Conservation (phyloP, 768 basidiomycete genomes). For the Inosperma sp. region DNA sequence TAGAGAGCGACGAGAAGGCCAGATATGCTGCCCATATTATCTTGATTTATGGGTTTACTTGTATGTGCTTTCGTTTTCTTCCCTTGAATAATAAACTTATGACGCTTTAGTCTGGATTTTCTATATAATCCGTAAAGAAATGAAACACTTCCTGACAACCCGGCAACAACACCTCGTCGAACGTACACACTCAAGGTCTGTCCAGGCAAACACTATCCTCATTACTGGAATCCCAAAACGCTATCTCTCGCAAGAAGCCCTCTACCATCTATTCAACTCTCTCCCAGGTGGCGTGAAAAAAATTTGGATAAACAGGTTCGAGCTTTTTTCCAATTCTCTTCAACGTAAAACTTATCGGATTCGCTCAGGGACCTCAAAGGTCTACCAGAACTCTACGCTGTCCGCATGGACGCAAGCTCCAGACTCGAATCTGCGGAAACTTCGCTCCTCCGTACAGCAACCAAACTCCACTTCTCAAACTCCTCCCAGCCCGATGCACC, state of each 20-base stretch:
- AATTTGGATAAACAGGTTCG: conserved; percentile 87
- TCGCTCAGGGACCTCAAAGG: conserved; percentile 69
- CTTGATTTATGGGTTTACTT: conserved; percentile 71
- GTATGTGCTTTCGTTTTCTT: conserved; percentile 39
- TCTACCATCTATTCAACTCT: conserved; percentile 66
- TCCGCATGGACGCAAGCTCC: conserved; percentile 62
- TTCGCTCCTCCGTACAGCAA: conserved; percentile 65
- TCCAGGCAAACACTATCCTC: conserved; percentile 88
- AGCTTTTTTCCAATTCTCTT: neutral
- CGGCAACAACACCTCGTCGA: conserved; percentile 83
- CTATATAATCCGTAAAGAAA: conserved; percentile 76
- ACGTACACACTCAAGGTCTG: conserved; percentile 63
- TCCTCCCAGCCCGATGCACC: conserved; percentile 32
- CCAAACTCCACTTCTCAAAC: conserved; percentile 50
- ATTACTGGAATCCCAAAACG: conserved; percentile 82
- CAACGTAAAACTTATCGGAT: neutral
- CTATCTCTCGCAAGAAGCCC: conserved; percentile 66
- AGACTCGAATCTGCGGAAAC: conserved; percentile 90
- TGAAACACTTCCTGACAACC: conserved; percentile 70
- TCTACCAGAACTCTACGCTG: conserved; percentile 77
- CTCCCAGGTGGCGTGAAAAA: conserved; percentile 88
- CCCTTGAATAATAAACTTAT: conserved; percentile 1
- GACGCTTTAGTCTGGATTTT: conserved; percentile 68
- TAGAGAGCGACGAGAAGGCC: conserved; percentile 41
- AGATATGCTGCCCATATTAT: conserved; percentile 80